phyloP scores from a whole-genome alignment of 2,329 filamentous ascomycete species.

The Pestalotiopsis sp. region DNA sequence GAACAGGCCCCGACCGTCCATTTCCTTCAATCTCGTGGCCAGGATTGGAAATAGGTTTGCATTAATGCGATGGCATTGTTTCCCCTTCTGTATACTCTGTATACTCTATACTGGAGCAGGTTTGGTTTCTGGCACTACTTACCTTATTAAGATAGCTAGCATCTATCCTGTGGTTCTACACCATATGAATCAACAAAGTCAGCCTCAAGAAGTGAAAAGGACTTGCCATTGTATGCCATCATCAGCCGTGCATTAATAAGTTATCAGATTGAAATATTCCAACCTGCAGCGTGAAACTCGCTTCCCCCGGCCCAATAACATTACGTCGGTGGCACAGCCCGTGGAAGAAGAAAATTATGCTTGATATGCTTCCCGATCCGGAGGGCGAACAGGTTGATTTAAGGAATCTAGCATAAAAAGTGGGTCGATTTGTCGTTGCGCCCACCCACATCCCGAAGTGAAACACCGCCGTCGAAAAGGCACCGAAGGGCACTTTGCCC shows the following conservation, averaged over 20 bases:
- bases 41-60: not conserved
- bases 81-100: not conserved
- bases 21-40: not conserved
- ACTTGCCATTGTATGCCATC: not conserved
- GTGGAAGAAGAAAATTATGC: not conserved
- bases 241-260: too few relatives aligned
- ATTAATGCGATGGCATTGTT: not conserved
- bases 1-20: not conserved
- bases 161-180: not conserved
- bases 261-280: not conserved
- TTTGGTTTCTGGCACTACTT: not conserved
- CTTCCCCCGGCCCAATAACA: not conserved
- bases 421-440: not conserved
- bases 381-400: not conserved
- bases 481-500: not conserved
- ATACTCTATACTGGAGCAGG: not conserved
- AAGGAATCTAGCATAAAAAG: not conserved
- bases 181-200: not conserved
- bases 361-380: conserved; percentile 1
- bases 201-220: not conserved
- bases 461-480: not conserved
- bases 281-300: not conserved
- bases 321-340: conserved; percentile 2
- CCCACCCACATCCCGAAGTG: conserved; percentile 4
- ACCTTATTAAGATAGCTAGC: not conserved